A percentile compares a stretch with the other conserved stretches of the same genome.
These are phyloP conservation scores for Diaporthe citri DNA, from an alignment of 2,329 filamentous ascomycete species.

Conservation along the genomic window DNA sequence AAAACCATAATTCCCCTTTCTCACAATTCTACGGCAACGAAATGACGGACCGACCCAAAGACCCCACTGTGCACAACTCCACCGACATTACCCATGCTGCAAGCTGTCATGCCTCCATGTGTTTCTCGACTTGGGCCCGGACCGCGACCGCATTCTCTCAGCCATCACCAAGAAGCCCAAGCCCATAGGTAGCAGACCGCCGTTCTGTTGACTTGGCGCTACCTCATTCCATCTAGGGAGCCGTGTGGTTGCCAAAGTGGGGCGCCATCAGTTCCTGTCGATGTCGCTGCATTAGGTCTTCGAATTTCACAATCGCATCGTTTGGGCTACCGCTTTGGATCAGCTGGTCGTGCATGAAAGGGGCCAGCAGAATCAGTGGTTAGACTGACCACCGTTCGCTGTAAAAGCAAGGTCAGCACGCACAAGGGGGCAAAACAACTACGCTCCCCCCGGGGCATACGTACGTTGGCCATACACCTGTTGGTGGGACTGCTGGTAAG, in stretches of 20 bases:
- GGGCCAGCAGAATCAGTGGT: conserved; percentile 32
- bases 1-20: not conserved
- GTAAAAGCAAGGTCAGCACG: conserved; percentile 46
- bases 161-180: not conserved
- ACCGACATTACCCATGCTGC: conserved; percentile 1
- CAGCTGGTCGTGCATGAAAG: conserved; percentile 21
- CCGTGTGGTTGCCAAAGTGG: not conserved
- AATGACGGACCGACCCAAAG: conserved; percentile 7
- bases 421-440: conserved; percentile 26
- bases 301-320: conserved; percentile 18
- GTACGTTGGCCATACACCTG: conserved; percentile 72
- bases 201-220: not conserved
- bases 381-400: conserved; percentile 48
- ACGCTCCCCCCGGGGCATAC: conserved; percentile 46
- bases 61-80: not conserved
- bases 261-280: not conserved
- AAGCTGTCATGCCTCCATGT: conserved; percentile 10
- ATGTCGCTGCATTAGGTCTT: conserved; percentile 15
- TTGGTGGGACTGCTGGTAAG: conserved; percentile 68
- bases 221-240: not conserved
- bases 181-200: not conserved
- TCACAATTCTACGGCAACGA: conserved; percentile 20
- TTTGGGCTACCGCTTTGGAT: conserved; percentile 18
- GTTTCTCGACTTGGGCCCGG: not conserved
- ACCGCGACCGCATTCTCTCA: not conserved